These are phyloP conservation scores for Euphorbia tirucalli DNA, from an alignment of 345 rosid genomes.

Conservation along the genomic window DNA sequence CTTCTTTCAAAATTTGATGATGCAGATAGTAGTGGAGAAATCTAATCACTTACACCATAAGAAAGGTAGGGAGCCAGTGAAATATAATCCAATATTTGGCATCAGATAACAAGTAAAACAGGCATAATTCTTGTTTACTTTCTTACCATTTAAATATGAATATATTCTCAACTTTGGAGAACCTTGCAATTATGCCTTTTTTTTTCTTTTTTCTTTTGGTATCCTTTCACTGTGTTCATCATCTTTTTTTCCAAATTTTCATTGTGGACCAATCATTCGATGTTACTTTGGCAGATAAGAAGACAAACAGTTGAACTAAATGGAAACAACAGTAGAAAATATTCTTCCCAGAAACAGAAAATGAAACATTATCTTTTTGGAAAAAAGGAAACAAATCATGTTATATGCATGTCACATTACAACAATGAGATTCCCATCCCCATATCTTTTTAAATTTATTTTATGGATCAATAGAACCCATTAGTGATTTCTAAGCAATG, in stretches of 20 bases:
- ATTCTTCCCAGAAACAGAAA: not conserved
- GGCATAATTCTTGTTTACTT: constrained; percentile 22
- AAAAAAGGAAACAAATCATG: not conserved
- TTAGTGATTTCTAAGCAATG: too few relatives aligned
- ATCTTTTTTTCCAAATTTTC: constrained; percentile 5
- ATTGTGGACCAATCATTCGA: not conserved
- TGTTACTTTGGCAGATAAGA: not conserved
- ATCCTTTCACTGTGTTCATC: not conserved
- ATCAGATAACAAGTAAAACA: not conserved
- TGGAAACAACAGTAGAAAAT: not conserved
- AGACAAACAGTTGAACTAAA: not conserved
- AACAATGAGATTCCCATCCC: too few relatives aligned
- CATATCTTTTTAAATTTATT: too few relatives aligned
- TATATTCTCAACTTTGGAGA: constrained; percentile 34
- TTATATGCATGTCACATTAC: too few relatives aligned
- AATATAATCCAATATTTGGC: not conserved
- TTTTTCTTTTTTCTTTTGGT: not conserved
- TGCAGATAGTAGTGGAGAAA: constrained; percentile 21
- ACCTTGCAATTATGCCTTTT: constrained; percentile 23
- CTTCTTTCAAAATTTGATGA: constrained; percentile 24
- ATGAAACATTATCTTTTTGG: constrained; percentile 19
- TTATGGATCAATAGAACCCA: too few relatives aligned
- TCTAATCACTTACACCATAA: constrained; percentile 18
- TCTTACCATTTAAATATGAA: constrained; percentile 29
- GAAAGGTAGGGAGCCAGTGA: not conserved